These are phyloP conservation scores for Protea cynaroides DNA, from an alignment of 164 flowering plant species.

Conservation along the genomic window DNA sequence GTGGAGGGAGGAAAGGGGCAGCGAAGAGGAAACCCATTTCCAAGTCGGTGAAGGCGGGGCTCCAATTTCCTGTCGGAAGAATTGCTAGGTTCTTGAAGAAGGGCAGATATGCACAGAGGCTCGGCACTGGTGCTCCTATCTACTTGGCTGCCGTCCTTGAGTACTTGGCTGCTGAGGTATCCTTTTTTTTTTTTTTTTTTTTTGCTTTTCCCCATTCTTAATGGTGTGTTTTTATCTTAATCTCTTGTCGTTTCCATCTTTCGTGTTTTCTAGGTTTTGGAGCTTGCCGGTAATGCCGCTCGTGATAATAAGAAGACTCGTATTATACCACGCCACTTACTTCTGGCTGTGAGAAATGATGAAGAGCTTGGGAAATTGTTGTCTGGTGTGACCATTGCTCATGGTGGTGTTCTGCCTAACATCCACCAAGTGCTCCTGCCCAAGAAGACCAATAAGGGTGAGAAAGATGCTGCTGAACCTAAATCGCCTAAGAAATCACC, in stretches of 20 bases:
- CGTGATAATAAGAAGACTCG: conserved; percentile 38
- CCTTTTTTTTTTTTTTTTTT: background rate
- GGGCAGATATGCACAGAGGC: conserved; percentile 46
- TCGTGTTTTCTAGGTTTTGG: conserved; percentile 23
- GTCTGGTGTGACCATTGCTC: conserved; percentile 27
- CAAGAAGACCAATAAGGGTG: conserved; percentile 16
- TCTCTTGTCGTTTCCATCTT: background rate
- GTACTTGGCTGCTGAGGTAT: conserved; percentile 60
- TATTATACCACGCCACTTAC: conserved; percentile 31
- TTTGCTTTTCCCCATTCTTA: background rate
- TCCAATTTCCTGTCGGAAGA: conserved; percentile 59
- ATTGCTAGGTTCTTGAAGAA: conserved; percentile 42
- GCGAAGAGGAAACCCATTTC: conserved; percentile 37
- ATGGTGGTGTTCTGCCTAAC: conserved; percentile 32
- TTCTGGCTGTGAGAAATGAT: conserved; percentile 32
- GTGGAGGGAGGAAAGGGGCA: conserved; percentile 41
- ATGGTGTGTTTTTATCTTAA: background rate
- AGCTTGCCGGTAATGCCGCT: conserved; percentile 38
- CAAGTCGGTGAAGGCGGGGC: conserved; percentile 44
- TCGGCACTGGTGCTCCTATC: conserved; percentile 49
- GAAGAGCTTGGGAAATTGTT: conserved; percentile 31
- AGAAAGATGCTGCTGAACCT: background rate
- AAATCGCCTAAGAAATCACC: conserved; percentile 20
- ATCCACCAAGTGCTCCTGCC: conserved; percentile 29
- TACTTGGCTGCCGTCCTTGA: conserved; percentile 60